Evolutionary conservation across 1,284 basidiomycete genomes (phyloP), one percentile per base, ranked within the genome.

Genomic region (Vanrija sp.): DNA sequence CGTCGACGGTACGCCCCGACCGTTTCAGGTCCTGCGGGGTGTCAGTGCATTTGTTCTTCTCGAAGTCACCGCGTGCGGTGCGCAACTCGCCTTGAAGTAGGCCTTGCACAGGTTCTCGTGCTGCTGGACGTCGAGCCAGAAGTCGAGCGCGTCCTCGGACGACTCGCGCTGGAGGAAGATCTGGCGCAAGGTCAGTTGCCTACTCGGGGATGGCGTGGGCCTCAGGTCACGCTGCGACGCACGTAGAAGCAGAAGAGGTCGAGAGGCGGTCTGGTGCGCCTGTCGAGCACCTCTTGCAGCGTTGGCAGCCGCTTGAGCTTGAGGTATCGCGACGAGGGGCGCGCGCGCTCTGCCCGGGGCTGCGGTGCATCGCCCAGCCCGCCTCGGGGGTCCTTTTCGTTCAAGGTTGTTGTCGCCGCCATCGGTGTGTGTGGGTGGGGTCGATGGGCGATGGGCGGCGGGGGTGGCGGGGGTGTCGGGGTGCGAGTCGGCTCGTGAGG

Each of bases 221-320:
- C 6, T 12, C 7, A 39, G 16, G n/a, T n/a, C 16, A 7, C 38
- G 7, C 5, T 23, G 16, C 12, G 2, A 84, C 86, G 74, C 69
- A 93, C 90, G 60, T 98, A 98, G 81, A 96, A 96, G 86, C 95
- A 96, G 80, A 95, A 97, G 48, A 98, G 81, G 79, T 98, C 95
- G 41, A 98, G 91, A 10, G 95, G 95, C 0, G 95, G 89, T 57
- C 89, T 80, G 12, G 95, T 98, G 66, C 87, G 82, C 63, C 90
- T 80, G 23, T 88, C 88, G 24, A 95, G 81, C 45, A 93, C 89
- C 77, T 94, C 89, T 23, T 84, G 84, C 63, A 92, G 87, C 12
- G 76, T 75, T 5, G 77, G 77, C 2, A 78, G 63, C 3, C 77
- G 68, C 25, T 69, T 66, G 10, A 75, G 65, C 50, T 71, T 71